Conservation (phyloP, 331 rosid species). For the Acacia concinna region DNA sequence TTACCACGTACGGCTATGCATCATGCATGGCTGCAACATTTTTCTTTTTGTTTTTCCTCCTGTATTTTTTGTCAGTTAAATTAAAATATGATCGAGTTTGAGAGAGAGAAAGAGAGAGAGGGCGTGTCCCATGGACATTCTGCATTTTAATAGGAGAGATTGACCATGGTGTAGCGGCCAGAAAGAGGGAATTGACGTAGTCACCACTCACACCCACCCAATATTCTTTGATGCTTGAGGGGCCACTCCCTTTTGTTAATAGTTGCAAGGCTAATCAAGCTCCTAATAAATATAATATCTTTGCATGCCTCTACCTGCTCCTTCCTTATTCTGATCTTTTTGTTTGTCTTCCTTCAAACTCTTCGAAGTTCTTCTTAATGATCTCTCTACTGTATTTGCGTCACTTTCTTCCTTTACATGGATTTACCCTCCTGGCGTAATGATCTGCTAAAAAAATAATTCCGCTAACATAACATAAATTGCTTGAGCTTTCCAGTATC, state of each 20-base stretch:
- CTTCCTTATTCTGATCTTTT: conserved; percentile 26
- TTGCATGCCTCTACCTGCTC: conserved; percentile 14
- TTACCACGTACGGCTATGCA: conserved; percentile 32
- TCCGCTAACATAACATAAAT: neutral
- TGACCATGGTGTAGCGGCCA: conserved; percentile 61
- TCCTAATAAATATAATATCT: conserved; percentile 35
- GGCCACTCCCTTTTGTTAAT: conserved; percentile 50
- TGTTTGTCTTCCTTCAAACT: conserved; percentile 3
- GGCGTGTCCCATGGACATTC: conserved; percentile 47
- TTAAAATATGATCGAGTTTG: conserved; percentile 42
- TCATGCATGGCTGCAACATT: conserved; percentile 38
- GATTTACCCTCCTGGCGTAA: neutral
- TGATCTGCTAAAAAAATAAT: neutral
- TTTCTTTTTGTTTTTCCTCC: neutral
- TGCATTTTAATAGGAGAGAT: conserved; percentile 58
- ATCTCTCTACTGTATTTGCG: neutral
- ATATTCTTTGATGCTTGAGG: conserved; percentile 68
- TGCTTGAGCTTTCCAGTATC: neutral
- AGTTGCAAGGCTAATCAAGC: conserved; percentile 58
- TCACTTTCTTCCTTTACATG: neutral
- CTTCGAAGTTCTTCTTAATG: neutral
- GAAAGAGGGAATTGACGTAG: conserved; percentile 45
- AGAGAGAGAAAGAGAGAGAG: conserved; percentile 20
- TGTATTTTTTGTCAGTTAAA: conserved; percentile 39
- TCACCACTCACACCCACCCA: conserved; percentile 32